phyloP scores from a whole-genome alignment of 2,329 filamentous ascomycete species.

The Colletotrichum sansevieriae region DNA sequence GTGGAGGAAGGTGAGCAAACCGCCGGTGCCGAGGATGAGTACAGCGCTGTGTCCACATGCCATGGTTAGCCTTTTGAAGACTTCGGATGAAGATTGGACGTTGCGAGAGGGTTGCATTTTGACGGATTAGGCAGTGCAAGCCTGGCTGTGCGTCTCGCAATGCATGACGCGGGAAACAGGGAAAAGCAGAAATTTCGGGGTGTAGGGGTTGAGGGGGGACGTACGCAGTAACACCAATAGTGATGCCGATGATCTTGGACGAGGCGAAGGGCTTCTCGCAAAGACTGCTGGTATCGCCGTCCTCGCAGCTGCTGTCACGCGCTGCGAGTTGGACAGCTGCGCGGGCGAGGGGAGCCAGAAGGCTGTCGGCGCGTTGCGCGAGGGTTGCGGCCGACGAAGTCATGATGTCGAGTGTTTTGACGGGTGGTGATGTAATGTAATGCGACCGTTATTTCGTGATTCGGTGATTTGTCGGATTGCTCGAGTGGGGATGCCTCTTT shows the following conservation, averaged over 20 bases:
- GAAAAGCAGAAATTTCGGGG: neutral
- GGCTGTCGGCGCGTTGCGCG: slow-evolving; percentile 20
- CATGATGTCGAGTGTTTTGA: neutral
- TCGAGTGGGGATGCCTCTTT: neutral
- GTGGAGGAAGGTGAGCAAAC: slow-evolving; percentile 28
- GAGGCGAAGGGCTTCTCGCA: slow-evolving; percentile 36
- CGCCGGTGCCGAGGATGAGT: slow-evolving; percentile 16
- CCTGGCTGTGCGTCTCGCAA: neutral
- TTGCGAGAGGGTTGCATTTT: neutral
- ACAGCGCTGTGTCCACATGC: slow-evolving; percentile 26
- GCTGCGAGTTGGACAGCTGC: slow-evolving; percentile 12
- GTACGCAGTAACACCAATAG: slow-evolving; percentile 32
- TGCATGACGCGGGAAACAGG: neutral
- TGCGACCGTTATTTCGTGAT: neutral
- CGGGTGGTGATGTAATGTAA: slow-evolving; percentile 7
- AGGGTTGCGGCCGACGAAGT: neutral
- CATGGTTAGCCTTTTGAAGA: slow-evolving; percentile 3
- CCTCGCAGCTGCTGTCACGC: slow-evolving; percentile 30
- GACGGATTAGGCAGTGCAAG: neutral
- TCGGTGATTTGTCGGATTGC: slow-evolving; percentile 6
- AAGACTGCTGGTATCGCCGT: slow-evolving; percentile 20
- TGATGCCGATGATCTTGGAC: slow-evolving; percentile 34
- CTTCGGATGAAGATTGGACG: neutral
- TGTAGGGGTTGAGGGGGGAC: neutral
- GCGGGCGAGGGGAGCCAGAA: slow-evolving; percentile 29